Evolutionary conservation across 2,329 filamentous ascomycete genomes (phyloP), one percentile per base, ranked within the genome.

Genomic region (Clathrospora elynae): DNA sequence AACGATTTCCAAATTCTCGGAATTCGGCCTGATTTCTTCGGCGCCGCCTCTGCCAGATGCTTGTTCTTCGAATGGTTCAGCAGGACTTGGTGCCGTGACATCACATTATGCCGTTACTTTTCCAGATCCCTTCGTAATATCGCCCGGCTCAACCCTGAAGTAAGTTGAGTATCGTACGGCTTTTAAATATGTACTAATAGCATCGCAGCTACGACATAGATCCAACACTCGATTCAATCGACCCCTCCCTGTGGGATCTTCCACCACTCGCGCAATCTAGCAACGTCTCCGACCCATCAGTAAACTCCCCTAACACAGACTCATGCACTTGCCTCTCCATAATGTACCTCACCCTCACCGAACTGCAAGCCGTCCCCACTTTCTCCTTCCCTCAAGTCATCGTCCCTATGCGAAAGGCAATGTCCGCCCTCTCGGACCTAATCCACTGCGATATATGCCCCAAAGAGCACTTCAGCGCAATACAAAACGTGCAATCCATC

Each of bases 401-500:
- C 4, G 56, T 67, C 9, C 64, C 66, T 2, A 61, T 78, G 6
- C 71, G 72, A 16, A 62, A 62, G 42, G 74, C 75, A 16, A 71
- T 75, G 57, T 51, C 44, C n/a, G 68, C 70, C 1, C 64, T 73
- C 8, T 62, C 64, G 4, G 42, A 56, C 9, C 65, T 77, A 4
- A 55, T 77, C 8, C 41, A 59, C 20, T 79, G 76, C 57, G 45
- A 60, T 3, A 51, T 63, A 30, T 79, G 76, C 43, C 74, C 74
- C 1, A 61, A 53, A 6, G 57, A 68, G n/a, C 62, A 64, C 38
- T 71, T 74, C 46, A 68, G 66, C 10, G 73, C 71, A 0, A 66
- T 75, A 4, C 75, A 78, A 42, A 79, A 78, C 49, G 62, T 70
- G 1, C 68, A 73, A 23, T 61, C 73, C 4, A 53, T 77, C 7